A percentile compares a stretch with the other conserved stretches of the same genome.
phyloP scores from a whole-genome alignment of 805 yeast species.

The Clavispora phyllophila region DNA sequence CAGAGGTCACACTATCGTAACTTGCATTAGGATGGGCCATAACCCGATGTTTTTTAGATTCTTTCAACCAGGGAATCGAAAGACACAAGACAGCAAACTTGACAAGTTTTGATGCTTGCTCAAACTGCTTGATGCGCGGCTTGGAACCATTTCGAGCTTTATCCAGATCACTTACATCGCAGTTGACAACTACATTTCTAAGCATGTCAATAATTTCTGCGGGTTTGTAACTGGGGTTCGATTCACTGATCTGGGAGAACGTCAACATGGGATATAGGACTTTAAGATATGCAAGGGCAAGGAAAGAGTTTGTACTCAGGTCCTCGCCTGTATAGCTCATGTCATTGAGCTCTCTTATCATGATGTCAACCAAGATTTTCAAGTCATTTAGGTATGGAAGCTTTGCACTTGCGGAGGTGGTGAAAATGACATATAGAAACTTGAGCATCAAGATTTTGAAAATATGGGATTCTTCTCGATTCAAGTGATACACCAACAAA shows the following conservation, averaged over 20 bases:
- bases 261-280: constrained; percentile 68
- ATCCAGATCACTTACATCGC: constrained; percentile 8
- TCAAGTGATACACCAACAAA: constrained; percentile 55
- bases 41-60: neutral
- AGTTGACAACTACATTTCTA: constrained; percentile 37
- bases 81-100: constrained; percentile 33
- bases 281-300: constrained; percentile 50
- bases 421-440: constrained; percentile 67
- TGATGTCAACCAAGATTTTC: constrained; percentile 76
- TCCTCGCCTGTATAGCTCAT: constrained; percentile 45
- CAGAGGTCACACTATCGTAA: constrained; percentile 11
- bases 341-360: constrained; percentile 73
- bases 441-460: constrained; percentile 76
- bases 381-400: constrained; percentile 79
- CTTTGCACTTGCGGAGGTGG: constrained; percentile 58
- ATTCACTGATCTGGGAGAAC: constrained; percentile 52
- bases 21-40: constrained; percentile 6
- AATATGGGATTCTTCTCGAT: constrained; percentile 67
- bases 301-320: constrained; percentile 31
- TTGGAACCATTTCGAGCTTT: neutral
- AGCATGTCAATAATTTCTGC: constrained; percentile 50
- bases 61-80: constrained; percentile 30
- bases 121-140: neutral
- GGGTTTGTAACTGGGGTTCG: constrained; percentile 52
- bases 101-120: constrained; percentile 13